phyloP scores from a whole-genome alignment of 169 alveolate species.

The Condylostoma magnum region DNA sequence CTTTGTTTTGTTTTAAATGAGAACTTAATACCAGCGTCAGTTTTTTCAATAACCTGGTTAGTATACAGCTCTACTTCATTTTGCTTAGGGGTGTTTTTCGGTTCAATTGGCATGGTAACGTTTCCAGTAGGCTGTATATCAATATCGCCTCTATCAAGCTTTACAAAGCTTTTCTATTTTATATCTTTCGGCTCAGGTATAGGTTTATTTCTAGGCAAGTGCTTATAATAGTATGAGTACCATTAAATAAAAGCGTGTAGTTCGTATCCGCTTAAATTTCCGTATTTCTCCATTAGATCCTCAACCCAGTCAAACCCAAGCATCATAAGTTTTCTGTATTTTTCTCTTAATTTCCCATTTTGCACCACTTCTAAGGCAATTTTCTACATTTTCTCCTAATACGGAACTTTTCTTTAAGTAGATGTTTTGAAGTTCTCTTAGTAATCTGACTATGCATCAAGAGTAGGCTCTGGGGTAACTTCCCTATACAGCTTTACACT shows the following conservation, averaged over 20 bases:
- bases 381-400: background rate
- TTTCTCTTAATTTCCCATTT: background rate
- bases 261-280: slow-evolving; percentile 21
- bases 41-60: background rate
- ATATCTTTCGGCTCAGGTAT: slow-evolving; percentile 21
- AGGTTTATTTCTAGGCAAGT: slow-evolving; percentile 9
- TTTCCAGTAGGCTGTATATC: background rate
- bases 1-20: slow-evolving; percentile 35
- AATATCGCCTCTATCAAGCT: background rate
- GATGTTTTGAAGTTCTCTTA: too few relatives aligned
- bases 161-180: background rate
- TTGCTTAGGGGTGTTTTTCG: background rate
- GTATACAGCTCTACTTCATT: slow-evolving; percentile 2
- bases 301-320: slow-evolving; percentile 15
- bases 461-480: too few relatives aligned
- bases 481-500: too few relatives aligned
- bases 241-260: slow-evolving; percentile 8
- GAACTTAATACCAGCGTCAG: slow-evolving; percentile 5
- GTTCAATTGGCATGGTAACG: background rate
- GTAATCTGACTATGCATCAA: too few relatives aligned
- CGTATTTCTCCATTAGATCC: background rate
- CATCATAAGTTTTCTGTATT: background rate
- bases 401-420: too few relatives aligned
- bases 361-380: slow-evolving; percentile 1
- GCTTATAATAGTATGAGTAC: background rate